phyloP scores from a whole-genome alignment of 768 basidiomycete species.

The Calvatia gigantea region DNA sequence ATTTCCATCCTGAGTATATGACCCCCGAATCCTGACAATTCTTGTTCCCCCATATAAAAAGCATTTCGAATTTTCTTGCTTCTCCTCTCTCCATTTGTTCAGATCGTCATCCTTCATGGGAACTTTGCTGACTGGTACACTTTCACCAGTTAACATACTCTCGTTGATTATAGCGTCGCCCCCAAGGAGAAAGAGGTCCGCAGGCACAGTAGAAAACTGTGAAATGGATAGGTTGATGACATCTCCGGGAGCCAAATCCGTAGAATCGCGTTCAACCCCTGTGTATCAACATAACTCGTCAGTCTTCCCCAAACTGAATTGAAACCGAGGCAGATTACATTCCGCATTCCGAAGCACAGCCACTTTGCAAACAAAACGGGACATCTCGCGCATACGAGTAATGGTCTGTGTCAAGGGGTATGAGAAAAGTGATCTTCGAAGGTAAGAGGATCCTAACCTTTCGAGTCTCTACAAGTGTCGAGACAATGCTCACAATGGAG shows the following conservation, averaged over 20 bases:
- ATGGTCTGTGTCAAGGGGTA: slow-evolving; percentile 59
- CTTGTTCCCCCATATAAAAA: slow-evolving; percentile 91
- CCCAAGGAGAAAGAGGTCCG: slow-evolving; percentile 88
- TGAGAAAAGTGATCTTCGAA: slow-evolving; percentile 4
- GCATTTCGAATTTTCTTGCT: slow-evolving; percentile 73
- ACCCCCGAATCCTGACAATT: slow-evolving; percentile 80
- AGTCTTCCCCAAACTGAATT: neutral
- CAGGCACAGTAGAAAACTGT: slow-evolving; percentile 71
- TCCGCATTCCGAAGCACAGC: slow-evolving; percentile 62
- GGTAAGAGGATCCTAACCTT: slow-evolving; percentile 49
- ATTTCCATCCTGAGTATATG: slow-evolving; percentile 46
- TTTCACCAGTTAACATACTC: slow-evolving; percentile 99
- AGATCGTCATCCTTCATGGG: slow-evolving; percentile 82
- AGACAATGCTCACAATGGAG: slow-evolving; percentile 75
- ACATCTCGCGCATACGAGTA: slow-evolving; percentile 93
- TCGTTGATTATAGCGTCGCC: slow-evolving; percentile 99
- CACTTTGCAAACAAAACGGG: slow-evolving; percentile 78
- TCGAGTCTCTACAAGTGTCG: slow-evolving; percentile 89
- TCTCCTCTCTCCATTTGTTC: slow-evolving; percentile 61
- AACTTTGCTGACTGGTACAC: slow-evolving; percentile 91
- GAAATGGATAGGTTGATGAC: slow-evolving; percentile 84
- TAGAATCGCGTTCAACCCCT: slow-evolving; percentile 76
- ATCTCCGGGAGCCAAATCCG: slow-evolving; percentile 86
- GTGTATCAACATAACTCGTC: slow-evolving; percentile 9
- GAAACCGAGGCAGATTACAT: slow-evolving; percentile 48